Conservation (phyloP, 495 filamentous ascomycete genomes). For the Friedmanniomyces simplex region DNA sequence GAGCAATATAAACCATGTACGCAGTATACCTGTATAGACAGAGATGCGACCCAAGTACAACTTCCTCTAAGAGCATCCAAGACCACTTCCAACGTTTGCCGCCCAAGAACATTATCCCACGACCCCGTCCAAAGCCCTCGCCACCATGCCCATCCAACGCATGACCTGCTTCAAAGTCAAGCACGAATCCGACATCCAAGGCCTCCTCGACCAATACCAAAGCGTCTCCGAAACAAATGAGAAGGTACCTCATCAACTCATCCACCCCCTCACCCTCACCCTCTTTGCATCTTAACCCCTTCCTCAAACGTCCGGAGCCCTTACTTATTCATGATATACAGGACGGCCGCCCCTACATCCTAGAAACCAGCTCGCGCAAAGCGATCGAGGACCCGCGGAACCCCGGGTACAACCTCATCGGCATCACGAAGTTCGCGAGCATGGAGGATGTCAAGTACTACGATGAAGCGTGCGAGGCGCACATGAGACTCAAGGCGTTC, state of each 20-base stretch:
- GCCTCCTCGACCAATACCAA: constrained; percentile 41
- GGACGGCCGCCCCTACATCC: constrained; percentile 60
- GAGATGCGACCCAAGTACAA: no score
- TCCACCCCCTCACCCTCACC: not conserved
- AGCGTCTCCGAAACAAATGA: constrained; percentile 40
- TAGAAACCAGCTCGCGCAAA: constrained; percentile 35
- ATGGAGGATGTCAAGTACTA: constrained; percentile 63
- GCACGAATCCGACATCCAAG: constrained; percentile 36
- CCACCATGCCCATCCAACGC: constrained; percentile 37
- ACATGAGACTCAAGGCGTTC: constrained; percentile 46
- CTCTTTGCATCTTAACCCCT: no score
- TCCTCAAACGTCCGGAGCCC: not conserved
- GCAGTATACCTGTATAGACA: no score
- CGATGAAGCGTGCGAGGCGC: constrained; percentile 52
- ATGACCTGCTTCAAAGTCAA: constrained; percentile 53
- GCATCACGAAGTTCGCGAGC: constrained; percentile 48
- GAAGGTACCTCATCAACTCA: constrained; percentile 37
- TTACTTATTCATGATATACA: constrained; percentile 25
- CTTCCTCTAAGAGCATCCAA: no score
- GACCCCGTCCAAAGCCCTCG: not conserved
- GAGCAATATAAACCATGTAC: no score
- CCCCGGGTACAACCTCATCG: constrained; percentile 53
- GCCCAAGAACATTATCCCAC: no score
- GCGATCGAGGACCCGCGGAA: constrained; percentile 44
- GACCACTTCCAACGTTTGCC: no score